A percentile compares a stretch with the other conserved stretches of the same genome.
phyloP scores from a whole-genome alignment of 2,329 filamentous ascomycete genomes.

The Calonectria henricotiae region DNA sequence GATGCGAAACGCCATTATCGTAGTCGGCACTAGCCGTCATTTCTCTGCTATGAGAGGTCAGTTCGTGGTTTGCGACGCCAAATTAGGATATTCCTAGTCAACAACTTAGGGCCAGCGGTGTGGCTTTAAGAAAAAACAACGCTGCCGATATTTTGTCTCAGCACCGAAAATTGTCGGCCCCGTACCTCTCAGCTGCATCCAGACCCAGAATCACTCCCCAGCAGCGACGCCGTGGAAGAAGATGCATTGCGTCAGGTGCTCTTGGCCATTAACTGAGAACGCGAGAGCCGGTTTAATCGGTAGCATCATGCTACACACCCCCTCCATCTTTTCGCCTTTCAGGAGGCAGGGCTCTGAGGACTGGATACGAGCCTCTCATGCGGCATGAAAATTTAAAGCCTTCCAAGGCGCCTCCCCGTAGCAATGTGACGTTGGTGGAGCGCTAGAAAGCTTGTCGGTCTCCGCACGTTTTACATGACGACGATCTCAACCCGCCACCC shows the following conservation, averaged over 20 bases:
- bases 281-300: constrained; percentile 25
- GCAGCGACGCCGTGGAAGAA: constrained; percentile 2
- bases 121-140: constrained; percentile 19
- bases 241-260: constrained; percentile 7
- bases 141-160: constrained; percentile 6
- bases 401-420: constrained; percentile 37
- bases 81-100: constrained; percentile 30
- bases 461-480: constrained; percentile 25
- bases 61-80: constrained; percentile 25
- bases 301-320: constrained; percentile 33
- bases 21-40: constrained; percentile 41
- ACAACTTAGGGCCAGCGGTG: background rate
- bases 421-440: constrained; percentile 47
- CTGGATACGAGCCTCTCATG: constrained; percentile 42
- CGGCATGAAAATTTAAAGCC: constrained; percentile 43
- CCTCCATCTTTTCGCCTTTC: constrained; percentile 7
- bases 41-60: constrained; percentile 42
- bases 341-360: constrained; percentile 34
- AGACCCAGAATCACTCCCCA: constrained; percentile 18
- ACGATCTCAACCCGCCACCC: constrained; percentile 30
- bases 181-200: constrained; percentile 13
- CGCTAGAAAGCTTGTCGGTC: constrained; percentile 38
- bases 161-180: constrained; percentile 47
- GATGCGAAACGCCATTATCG: constrained; percentile 2
- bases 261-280: constrained; percentile 20